Evolutionary conservation across 176 grass and related monocot genomes (phyloP), one percentile per base, ranked within the genome.

Genomic region (Canna indica): DNA sequence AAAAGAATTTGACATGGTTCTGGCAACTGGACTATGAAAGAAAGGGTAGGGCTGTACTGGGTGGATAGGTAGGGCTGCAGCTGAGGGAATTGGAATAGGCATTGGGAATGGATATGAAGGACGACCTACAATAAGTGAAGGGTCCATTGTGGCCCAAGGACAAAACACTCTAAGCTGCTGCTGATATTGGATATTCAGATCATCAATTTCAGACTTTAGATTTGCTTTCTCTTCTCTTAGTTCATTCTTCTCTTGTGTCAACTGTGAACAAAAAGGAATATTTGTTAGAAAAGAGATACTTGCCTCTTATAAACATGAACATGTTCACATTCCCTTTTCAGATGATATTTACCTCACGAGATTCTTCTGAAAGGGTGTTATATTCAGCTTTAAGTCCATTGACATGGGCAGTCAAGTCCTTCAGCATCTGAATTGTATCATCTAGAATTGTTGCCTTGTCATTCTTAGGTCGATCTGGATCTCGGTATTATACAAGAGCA

Each of bases 301-400:
- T 14, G 16, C 33, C 28, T n/a, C 12, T 12, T 13, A 36, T 15
- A 18, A 74, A 30, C 10, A 11, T 69, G 47, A 76, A 57, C 25
- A 69, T 28, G 75, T 64, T 4, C 7, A 72, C 80, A 74, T 20
- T 20, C 13, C 34, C 62, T 47, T 75, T 80, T 18, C 11, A 75
- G 25, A 62, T 63, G 34, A 30, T 6, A 25, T 34, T 91, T 42
- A 96, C 91, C 91, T 96, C 88, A 41, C 31, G 62, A 32, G 88
- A 90, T 80, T 96, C 91, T 84, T 85, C 91, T 14, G 83, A 84
- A 35, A 96, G 81, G 41, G 91, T 86, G 0, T 73, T 47, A 78
- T 88, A 88, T 81, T 96, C 91, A 73, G 83, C 59, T 86, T 88
- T 96, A 60, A 96, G 70, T 82, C 82, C 83, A 74, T 86, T 86